Conservation (phyloP, 1,284 basidiomycete genomes). For the Tetrapyrgos nigripes region DNA sequence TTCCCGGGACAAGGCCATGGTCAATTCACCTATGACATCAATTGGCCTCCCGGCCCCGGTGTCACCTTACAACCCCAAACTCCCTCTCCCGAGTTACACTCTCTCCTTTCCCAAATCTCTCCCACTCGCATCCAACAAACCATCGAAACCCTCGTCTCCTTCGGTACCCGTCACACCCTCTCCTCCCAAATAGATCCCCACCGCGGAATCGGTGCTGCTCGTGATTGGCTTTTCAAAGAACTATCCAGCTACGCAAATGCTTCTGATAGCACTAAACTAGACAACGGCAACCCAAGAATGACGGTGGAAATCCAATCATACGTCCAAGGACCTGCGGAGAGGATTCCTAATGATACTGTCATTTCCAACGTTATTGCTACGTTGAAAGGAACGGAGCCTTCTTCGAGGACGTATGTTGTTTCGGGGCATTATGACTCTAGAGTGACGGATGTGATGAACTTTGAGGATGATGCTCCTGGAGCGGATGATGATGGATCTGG, state of each 20-base stretch:
- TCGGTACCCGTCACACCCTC: slow-evolving; percentile 59
- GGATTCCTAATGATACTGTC: slow-evolving; percentile 47
- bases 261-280: slow-evolving; percentile 47
- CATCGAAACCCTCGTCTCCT: slow-evolving; percentile 57
- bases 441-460: slow-evolving; percentile 34
- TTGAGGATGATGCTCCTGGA: slow-evolving; percentile 54
- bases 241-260: slow-evolving; percentile 48
- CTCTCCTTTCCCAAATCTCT: slow-evolving; percentile 52
- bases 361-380: slow-evolving; percentile 60
- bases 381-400: slow-evolving; percentile 50
- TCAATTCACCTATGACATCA: neutral
- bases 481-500: slow-evolving; percentile 50
- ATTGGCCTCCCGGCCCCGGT: slow-evolving; percentile 58
- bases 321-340: slow-evolving; percentile 42
- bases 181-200: slow-evolving; percentile 57
- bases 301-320: slow-evolving; percentile 53
- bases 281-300: slow-evolving; percentile 28
- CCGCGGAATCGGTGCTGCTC: slow-evolving; percentile 58
- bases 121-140: slow-evolving; percentile 49
- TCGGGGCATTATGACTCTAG: slow-evolving; percentile 60
- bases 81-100: slow-evolving; percentile 47
- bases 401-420: slow-evolving; percentile 56
- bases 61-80: slow-evolving; percentile 44
- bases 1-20: neutral
- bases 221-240: slow-evolving; percentile 58